phyloP scores from a whole-genome alignment of 2,329 filamentous ascomycete species.

The Cladophialophora yegresii region DNA sequence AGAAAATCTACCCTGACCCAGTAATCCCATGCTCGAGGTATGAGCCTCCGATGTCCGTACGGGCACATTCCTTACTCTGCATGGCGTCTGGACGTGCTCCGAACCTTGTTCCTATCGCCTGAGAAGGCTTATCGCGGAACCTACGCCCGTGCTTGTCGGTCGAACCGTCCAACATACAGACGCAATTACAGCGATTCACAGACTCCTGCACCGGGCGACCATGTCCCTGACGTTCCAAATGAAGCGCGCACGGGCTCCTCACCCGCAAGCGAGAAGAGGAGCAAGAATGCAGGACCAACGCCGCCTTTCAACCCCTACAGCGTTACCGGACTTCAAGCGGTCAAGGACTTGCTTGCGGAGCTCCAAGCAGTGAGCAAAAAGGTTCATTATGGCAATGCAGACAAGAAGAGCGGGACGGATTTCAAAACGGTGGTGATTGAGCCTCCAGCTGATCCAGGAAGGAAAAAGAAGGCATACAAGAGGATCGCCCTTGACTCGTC shows the following conservation, averaged over 20 bases:
- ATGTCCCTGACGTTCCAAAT: not conserved
- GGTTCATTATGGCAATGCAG: not conserved
- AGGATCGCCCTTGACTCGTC: not conserved
- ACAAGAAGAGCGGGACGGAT: not conserved
- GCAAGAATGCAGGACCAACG: not conserved
- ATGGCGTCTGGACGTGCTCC: constrained; percentile 31
- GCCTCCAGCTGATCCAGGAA: not conserved
- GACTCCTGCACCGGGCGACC: not conserved
- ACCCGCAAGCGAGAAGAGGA: not conserved
- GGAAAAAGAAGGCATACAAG: constrained; percentile 1
- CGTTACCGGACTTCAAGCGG: not conserved
- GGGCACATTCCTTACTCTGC: constrained; percentile 27
- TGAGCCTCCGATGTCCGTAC: constrained; percentile 30
- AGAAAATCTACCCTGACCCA: not conserved
- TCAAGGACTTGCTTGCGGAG: not conserved
- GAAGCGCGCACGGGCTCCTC: not conserved
- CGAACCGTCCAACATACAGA: not conserved
- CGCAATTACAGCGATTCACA: constrained; percentile 4
- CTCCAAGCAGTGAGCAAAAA: not conserved
- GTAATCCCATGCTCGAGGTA: constrained; percentile 14
- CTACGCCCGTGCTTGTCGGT: not conserved
- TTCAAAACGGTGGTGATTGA: not conserved
- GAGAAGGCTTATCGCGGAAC: not conserved
- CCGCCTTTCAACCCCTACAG: constrained; percentile 28
- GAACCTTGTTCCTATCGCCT: constrained; percentile 11